A percentile compares a stretch with the other conserved stretches of the same genome.
Evolutionary conservation across 306 rosid species (phyloP).

Genomic region (Sicyos edulis): DNA sequence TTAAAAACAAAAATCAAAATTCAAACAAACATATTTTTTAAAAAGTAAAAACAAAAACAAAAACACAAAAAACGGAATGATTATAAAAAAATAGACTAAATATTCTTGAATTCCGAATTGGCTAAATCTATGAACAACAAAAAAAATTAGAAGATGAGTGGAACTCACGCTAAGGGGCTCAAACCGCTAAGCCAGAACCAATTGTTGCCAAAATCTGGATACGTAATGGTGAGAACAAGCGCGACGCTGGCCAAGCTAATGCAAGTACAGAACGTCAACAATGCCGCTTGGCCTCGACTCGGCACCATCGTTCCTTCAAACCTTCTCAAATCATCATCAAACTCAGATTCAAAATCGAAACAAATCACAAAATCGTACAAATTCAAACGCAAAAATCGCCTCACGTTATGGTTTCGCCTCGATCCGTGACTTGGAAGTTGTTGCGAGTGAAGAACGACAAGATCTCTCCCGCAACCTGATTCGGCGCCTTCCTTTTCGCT

Average conservation of each 20-base stretch:
- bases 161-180: constrained; percentile 82
- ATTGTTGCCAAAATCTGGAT: constrained; percentile 75
- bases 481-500: constrained; percentile 45
- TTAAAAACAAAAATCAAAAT: too few species aligned
- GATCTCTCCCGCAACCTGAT: constrained; percentile 73
- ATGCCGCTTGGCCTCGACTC: constrained; percentile 76
- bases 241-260: constrained; percentile 84
- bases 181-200: constrained; percentile 77
- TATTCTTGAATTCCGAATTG: too few species aligned
- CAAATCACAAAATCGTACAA: neutral
- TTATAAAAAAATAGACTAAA: too few species aligned
- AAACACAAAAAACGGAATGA: too few species aligned
- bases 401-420: constrained; percentile 89
- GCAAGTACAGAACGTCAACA: constrained; percentile 84
- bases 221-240: constrained; percentile 82
- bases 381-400: constrained; percentile 1
- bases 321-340: constrained; percentile 32
- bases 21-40: too few species aligned
- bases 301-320: constrained; percentile 91
- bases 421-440: constrained; percentile 59
- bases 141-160: neutral
- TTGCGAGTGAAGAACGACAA: constrained; percentile 80
- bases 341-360: neutral
- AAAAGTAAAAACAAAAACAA: too few species aligned
- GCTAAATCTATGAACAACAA: neutral